Base-by-base conservation (phyloP, 495 filamentous ascomycete species). In the Tirmania nivea region DNA sequence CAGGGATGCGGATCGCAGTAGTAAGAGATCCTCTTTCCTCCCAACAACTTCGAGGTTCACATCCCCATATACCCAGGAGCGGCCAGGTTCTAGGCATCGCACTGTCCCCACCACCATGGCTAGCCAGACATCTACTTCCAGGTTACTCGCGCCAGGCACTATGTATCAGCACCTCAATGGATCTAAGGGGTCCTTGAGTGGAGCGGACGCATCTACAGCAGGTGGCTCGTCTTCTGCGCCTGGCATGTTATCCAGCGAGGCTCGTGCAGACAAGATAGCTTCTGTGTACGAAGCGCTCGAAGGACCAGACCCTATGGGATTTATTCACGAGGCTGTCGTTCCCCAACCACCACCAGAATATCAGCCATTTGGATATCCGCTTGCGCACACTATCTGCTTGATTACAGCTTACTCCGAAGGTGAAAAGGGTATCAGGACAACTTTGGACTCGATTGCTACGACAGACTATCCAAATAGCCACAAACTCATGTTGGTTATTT, bases 401-500 rank as follows among this genome's bases (percentile, higher is more conserved):
- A 87, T 99, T 35, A 99, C 92, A 10, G 89, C 87, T 55, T 99
- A 99, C 65, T 99, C 92, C 0, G 92, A 99, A 69, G 90, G 92
- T 35, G 85, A 86, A 61, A 78, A 90, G 21, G 92, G 87, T 59
- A 74, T 99, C 50, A 79, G 92, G 19, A 92, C 89, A 10, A 99
- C 92, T 5, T 68, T 99, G 17, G 88, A 99, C 67, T 96, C 92
- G 0, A 80, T 99, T 66, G 90, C 88, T 31, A 89, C 84, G 71
- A 99, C 92, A 9, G 92, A 99, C 63, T 99, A 96, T 59, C 92
- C 92, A 8, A 96, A 96, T 73, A 94, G 87, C 66, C 92, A 99
- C 72, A 99, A 96, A 66, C 77, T 84, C 16, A 86, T 99, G 60
- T 70, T 99, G 42, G 85, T 95, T 56, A 83, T 99, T 57, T 96